Evolutionary conservation across 2,329 filamentous ascomycete genomes (phyloP).

Genomic region (Ophiostoma perfectum): DNA sequence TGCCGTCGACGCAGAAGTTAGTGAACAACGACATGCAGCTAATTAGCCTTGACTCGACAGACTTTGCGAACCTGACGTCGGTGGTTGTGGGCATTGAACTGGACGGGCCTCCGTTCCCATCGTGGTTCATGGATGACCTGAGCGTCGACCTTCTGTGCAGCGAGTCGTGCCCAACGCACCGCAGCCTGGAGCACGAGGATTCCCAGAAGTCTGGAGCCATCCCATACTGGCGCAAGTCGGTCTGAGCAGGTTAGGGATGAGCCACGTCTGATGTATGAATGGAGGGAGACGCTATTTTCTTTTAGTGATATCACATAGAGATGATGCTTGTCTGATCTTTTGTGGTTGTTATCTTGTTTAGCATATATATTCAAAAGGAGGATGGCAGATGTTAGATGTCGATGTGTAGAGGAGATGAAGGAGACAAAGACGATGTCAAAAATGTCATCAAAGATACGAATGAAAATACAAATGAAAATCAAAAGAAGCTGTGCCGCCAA

Average conservation of each 20-base stretch:
- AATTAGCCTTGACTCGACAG: neutral
- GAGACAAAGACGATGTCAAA: too few species aligned
- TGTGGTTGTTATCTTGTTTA: neutral
- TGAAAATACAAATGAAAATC: neutral
- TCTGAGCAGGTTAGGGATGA: too few species aligned
- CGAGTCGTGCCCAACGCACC: neutral
- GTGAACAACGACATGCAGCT: constrained; percentile 8
- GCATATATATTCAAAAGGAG: neutral
- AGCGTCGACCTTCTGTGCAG: constrained; percentile 5
- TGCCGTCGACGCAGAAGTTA: neutral
- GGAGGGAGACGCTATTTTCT: too few species aligned
- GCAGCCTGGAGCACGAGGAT: neutral
- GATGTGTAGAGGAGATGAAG: neutral
- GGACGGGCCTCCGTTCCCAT: neutral
- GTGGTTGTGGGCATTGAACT: neutral
- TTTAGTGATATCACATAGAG: neutral
- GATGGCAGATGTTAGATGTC: neutral
- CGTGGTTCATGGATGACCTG: constrained; percentile 11
- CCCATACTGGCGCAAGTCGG: too few species aligned
- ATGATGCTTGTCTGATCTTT: neutral
- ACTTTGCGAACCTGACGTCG: constrained; percentile 1
- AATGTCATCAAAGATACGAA: neutral
- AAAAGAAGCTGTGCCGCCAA: too few species aligned
- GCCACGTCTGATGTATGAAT: too few species aligned
- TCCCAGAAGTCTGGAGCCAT: too few species aligned